Base-by-base conservation (phyloP, 176 grass and related monocot species). In the Juncus inflexus region DNA sequence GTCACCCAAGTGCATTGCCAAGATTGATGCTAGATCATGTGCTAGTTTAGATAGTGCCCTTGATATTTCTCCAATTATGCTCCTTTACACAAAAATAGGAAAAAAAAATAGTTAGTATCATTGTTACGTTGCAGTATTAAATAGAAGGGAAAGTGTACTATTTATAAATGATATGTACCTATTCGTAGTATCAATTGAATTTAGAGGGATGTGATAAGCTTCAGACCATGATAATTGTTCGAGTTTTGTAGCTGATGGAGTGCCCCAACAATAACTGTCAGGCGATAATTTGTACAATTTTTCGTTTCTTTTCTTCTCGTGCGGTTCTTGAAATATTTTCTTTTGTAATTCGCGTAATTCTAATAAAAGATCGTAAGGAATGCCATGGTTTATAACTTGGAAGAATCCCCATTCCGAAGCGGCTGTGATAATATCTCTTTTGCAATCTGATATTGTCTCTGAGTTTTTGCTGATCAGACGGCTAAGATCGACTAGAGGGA, bases 361-460 rank as follows among this genome's bases (percentile, higher is more conserved):
- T 5, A 70, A 54, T 5, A 86, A 62, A 6, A 95, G 70, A 49
- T 37, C 42, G 55, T 41, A 7, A 11, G 77, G 52, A 45, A 95
- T 65, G 12, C 80, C 90, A 67, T 95, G 86, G 77, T 81, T 89
- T 40, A 56, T 70, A 10, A 84, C 77, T 74, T 81, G 86, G 86
- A 95, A 95, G 85, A 95, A 95, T 15, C 90, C 90, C 83, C 90
- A 95, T 7, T 89, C 83, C 0, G 79, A 69, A 15, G 90, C 90
- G 8, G 90, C 90, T 2, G 6, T 63, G 40, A 75, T 16, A 6
- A 90, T 87, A 7, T 82, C 74, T 19, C 42, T 67, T 37, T 80
- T 78, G 66, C 90, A 95, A 41, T 15, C 52, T 51, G 70, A 63
- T 2, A 52, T 75, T 2, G 35, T 56, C 4, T 59, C 9, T 4